These are phyloP conservation scores for Botrytis deweyae DNA, from an alignment of 2,329 filamentous ascomycete genomes.

Conservation along the genomic window DNA sequence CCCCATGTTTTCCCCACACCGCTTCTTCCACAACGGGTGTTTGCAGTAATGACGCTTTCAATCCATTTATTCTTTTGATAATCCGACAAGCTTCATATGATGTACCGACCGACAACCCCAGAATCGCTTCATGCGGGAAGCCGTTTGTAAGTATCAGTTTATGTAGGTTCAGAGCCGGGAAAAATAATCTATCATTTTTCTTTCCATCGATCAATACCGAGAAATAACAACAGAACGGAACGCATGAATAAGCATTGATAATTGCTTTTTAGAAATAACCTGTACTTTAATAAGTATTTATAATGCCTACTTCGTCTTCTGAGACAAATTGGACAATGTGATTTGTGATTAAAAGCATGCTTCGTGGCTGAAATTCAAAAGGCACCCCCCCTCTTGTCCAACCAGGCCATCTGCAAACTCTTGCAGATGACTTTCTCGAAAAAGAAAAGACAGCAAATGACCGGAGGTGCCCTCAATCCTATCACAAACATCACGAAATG, in stretches of 20 bases:
- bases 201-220: neutral
- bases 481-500: conserved; percentile 13
- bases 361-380: conserved; percentile 13
- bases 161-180: neutral
- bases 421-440: conserved; percentile 20
- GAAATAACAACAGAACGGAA: neutral
- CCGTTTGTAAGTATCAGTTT: conserved; percentile 8
- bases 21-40: conserved; percentile 10
- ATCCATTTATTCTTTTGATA: neutral
- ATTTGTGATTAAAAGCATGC: conserved; percentile 20
- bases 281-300: conserved; percentile 9
- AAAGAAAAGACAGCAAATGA: neutral
- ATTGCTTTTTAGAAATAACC: neutral
- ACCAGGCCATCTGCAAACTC: conserved; percentile 4
- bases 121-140: conserved; percentile 6
- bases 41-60: conserved; percentile 7
- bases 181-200: conserved; percentile 17
- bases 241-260: neutral
- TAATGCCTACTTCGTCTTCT: neutral
- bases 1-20: conserved; percentile 13
- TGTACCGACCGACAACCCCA: neutral
- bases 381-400: neutral
- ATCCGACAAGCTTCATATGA: conserved; percentile 19
- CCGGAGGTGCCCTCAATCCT: neutral
- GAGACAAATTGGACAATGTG: conserved; percentile 5